Percentiles rank a stretch among this genome's conserved stretches.
Conservation (phyloP, 1,284 basidiomycete species). For the Heliocybe sulcata region DNA sequence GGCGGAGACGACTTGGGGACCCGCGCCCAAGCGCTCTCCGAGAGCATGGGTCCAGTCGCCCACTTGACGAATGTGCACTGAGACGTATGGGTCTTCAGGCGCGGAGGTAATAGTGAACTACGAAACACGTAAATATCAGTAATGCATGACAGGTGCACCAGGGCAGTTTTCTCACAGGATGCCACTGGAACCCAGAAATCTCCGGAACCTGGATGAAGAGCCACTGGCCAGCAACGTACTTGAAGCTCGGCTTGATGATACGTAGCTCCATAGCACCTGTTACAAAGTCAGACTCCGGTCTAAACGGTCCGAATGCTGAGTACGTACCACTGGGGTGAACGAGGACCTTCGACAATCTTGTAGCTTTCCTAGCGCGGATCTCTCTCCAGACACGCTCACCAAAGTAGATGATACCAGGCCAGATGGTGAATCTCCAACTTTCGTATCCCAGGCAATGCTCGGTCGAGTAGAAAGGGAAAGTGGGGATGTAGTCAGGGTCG, state of each 20-base stretch:
- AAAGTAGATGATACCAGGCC: slow-evolving; percentile 83
- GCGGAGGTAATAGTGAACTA: slow-evolving; percentile 92
- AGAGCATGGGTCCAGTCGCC: slow-evolving; percentile 82
- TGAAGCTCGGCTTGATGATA: slow-evolving; percentile 83
- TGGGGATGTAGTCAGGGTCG: slow-evolving; percentile 54
- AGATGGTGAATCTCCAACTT: slow-evolving; percentile 83
- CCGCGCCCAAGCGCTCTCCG: slow-evolving; percentile 77
- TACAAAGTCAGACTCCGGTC: slow-evolving; percentile 12
- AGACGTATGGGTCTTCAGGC: slow-evolving; percentile 85
- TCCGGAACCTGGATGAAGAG: slow-evolving; percentile 84
- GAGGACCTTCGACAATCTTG: slow-evolving; percentile 72
- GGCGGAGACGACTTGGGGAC: slow-evolving; percentile 62
- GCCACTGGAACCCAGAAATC: slow-evolving; percentile 81
- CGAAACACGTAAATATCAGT: slow-evolving; percentile 9
- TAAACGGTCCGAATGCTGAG: slow-evolving; percentile 2
- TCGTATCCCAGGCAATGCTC: slow-evolving; percentile 80
- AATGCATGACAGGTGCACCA: not conserved
- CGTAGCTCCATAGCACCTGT: slow-evolving; percentile 83
- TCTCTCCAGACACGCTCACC: slow-evolving; percentile 78
- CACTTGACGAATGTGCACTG: slow-evolving; percentile 85
- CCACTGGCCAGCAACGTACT: slow-evolving; percentile 88
- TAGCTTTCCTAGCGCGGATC: slow-evolving; percentile 67
- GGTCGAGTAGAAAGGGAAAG: slow-evolving; percentile 81
- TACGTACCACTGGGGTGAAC: slow-evolving; percentile 71
- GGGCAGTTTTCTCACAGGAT: slow-evolving; percentile 52